Conservation (phyloP, 2,329 filamentous ascomycete species). For the Mollisia scopiformis region DNA sequence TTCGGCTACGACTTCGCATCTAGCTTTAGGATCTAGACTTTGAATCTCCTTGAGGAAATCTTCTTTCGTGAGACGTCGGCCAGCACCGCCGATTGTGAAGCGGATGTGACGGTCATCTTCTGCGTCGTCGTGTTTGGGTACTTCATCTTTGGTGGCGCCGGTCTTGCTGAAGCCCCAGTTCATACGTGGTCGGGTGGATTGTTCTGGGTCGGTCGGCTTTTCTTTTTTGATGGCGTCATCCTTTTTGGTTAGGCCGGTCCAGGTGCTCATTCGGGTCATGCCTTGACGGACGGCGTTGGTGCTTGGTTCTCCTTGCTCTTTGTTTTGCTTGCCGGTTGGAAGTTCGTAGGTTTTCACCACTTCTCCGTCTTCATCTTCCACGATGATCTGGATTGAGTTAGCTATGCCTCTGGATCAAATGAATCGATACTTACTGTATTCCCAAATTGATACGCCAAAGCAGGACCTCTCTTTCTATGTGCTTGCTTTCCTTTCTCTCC, state of each 20-base stretch:
- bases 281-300: slow-evolving; percentile 27
- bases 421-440: slow-evolving; percentile 61
- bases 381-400: slow-evolving; percentile 66
- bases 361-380: slow-evolving; percentile 85
- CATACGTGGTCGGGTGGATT: slow-evolving; percentile 29
- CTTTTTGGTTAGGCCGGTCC: slow-evolving; percentile 29
- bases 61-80: slow-evolving; percentile 75
- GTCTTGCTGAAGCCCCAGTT: slow-evolving; percentile 34
- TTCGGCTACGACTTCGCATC: slow-evolving; percentile 32
- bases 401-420: neutral
- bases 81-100: slow-evolving; percentile 76
- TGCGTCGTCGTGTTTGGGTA: slow-evolving; percentile 45
- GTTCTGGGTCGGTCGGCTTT: neutral
- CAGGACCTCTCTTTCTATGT: slow-evolving; percentile 66
- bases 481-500: slow-evolving; percentile 39
- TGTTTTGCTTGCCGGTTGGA: slow-evolving; percentile 44
- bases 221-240: neutral
- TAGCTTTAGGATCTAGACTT: slow-evolving; percentile 68
- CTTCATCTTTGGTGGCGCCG: slow-evolving; percentile 25
- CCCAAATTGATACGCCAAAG: slow-evolving; percentile 84
- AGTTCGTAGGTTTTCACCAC: slow-evolving; percentile 85
- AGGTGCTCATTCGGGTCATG: slow-evolving; percentile 31
- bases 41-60: slow-evolving; percentile 79
- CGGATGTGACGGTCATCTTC: slow-evolving; percentile 73
- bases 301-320: slow-evolving; percentile 7